A percentile compares a stretch with the other conserved stretches of the same genome.
Evolutionary conservation across 208 protist species (phyloP).

Genomic region (Plasmodiophora brassicae): DNA sequence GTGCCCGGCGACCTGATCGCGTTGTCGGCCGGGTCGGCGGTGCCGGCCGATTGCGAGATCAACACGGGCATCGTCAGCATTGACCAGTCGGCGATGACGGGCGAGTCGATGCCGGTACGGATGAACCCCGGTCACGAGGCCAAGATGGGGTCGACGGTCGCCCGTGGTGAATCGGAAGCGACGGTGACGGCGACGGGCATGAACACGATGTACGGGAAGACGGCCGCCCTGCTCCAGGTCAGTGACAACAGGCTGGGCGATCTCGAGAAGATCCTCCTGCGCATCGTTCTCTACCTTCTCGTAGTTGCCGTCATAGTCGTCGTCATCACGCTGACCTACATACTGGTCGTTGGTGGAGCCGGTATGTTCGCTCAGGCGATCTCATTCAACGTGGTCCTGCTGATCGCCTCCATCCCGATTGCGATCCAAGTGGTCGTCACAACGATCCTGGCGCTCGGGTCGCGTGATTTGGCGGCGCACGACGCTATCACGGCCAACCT

Average conservation of each 20-base stretch:
- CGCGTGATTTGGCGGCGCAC: constrained; percentile 69
- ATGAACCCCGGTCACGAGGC: constrained; percentile 74
- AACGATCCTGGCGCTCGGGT: not conserved
- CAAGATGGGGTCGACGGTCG: constrained; percentile 75
- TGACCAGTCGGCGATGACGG: constrained; percentile 35
- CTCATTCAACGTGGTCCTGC: not conserved
- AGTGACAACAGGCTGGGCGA: not conserved
- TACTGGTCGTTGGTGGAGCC: too few relatives aligned
- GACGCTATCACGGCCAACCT: constrained; percentile 77
- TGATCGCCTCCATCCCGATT: constrained; percentile 60
- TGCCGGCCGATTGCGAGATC: constrained; percentile 78
- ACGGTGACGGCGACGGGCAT: constrained; percentile 70
- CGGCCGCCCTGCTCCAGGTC: constrained; percentile 71
- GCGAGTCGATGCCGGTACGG: constrained; percentile 69
- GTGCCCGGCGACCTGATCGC: constrained; percentile 86
- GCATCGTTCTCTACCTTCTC: not conserved
- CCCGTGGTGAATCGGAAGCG: constrained; percentile 60
- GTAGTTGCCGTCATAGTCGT: constrained; percentile 28
- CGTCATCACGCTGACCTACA: constrained; percentile 21
- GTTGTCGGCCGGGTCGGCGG: constrained; percentile 76
- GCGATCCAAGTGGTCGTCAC: constrained; percentile 58
- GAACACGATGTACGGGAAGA: constrained; percentile 85
- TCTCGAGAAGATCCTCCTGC: constrained; percentile 55
- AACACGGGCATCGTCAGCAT: constrained; percentile 66
- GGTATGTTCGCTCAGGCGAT: not conserved